phyloP scores from a whole-genome alignment of 1,284 basidiomycete genomes.

The Chalciporus piperatoides region DNA sequence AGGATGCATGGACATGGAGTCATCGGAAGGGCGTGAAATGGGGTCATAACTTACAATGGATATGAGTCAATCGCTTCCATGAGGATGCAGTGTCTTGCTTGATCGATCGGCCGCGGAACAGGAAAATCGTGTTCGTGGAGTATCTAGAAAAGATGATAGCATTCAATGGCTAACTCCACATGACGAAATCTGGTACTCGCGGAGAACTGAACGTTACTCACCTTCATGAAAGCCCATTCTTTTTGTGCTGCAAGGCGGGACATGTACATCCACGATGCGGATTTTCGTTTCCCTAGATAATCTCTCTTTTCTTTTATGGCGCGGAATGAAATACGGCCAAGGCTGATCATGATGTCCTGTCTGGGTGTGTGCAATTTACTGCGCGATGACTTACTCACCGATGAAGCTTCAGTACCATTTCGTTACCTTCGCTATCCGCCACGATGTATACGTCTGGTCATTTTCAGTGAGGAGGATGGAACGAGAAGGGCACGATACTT shows the following conservation, averaged over 20 bases:
- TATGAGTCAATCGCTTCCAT: conserved; percentile 97
- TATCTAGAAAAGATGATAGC: conserved; percentile 50
- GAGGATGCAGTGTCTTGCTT: conserved; percentile 90
- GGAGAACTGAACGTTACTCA: conserved; percentile 31
- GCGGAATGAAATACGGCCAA: conserved; percentile 95
- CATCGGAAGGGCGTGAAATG: neutral
- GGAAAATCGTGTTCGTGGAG: conserved; percentile 94
- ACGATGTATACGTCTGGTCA: conserved; percentile 86
- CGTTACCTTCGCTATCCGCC: conserved; percentile 75
- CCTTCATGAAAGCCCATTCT: conserved; percentile 99
- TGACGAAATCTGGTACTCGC: neutral
- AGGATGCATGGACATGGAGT: neutral
- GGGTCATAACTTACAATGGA: conserved; percentile 65
- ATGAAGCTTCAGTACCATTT: conserved; percentile 92
- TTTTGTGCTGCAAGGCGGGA: conserved; percentile 94
- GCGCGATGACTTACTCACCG: conserved; percentile 46
- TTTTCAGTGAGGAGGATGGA: neutral
- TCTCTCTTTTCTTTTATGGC: conserved; percentile 97
- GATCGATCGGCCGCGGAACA: conserved; percentile 91
- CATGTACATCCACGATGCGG: conserved; percentile 99
- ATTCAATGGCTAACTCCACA: neutral
- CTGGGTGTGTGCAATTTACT: neutral
- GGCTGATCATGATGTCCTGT: conserved; percentile 44
- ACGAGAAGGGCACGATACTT: conserved; percentile 19
- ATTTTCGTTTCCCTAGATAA: conserved; percentile 93